Base-by-base conservation (phyloP, 2,329 filamentous ascomycete species). In the Dactylonectria estremocensis region DNA sequence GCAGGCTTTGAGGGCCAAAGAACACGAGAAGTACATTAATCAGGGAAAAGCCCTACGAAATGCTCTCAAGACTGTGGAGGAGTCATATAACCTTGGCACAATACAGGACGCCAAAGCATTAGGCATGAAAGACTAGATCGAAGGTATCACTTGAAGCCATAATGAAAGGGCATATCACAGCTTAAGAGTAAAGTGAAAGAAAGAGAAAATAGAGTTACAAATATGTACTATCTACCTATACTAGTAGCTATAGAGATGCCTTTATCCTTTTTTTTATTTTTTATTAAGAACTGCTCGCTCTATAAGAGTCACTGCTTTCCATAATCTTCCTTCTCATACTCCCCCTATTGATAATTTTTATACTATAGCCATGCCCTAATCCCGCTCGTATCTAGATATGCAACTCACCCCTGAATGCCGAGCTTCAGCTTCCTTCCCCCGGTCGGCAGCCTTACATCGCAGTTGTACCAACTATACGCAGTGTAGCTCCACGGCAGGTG, bases 301-400 rank as follows among this genome's bases (percentile, higher is more conserved):
- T 31, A n/a, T n/a, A n/a, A n/a, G n/a, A n/a, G n/a, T n/a, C n/a
- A n/a, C n/a, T n/a, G n/a, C n/a, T n/a, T n/a, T n/a, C n/a, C n/a
- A n/a, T n/a, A n/a, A n/a, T 16, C 16, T 40, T 40, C 37, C 3
- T 5, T n/a, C 13, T 18, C 40, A 16, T 43, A 3, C 16, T 43
- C n/a, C n/a, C 16, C 16, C 16, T 6, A 7, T n/a, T n/a, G 16
- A 9, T n/a, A 43, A n/a, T n/a, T n/a, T n/a, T n/a, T 43, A 8
- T n/a, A 43, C 6, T 14, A n/a, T n/a, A n/a, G 16, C 16, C 40
- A 18, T 13, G 3, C 11, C 45, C 28, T 33, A 2, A n/a, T 52
- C 49, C 16, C 33, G 10, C 31, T 52, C 48, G 14, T 28, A n/a
- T 33, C 10, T 22, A 14, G 45, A 20, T 22, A 92, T 89, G 10